These are phyloP conservation scores for Enteropsectra breve DNA, from an alignment of 371 early-diverging fungal genomes.

Conservation along the genomic window DNA sequence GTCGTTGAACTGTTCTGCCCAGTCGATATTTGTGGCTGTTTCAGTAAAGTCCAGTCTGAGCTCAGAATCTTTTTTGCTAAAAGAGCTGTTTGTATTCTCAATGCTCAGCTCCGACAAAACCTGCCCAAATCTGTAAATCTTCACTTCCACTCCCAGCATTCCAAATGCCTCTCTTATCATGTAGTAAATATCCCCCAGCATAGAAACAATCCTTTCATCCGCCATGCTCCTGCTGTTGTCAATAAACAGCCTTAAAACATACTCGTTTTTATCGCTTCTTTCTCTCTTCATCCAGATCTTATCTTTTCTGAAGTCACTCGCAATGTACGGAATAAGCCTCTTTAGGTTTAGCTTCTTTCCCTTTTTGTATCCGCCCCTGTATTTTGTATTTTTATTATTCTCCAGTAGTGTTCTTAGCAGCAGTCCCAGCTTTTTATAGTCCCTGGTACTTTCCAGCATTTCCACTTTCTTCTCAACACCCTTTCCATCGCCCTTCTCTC, in stretches of 20 bases:
- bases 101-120: constrained; percentile 4
- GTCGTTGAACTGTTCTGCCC: constrained; percentile 41
- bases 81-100: no score
- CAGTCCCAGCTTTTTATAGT: constrained; percentile 46
- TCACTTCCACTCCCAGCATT: constrained; percentile 49
- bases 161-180: constrained; percentile 38
- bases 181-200: constrained; percentile 26
- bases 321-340: constrained; percentile 94
- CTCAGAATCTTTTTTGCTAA: no score
- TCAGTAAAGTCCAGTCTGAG: constrained; percentile 48
- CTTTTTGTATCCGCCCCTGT: constrained; percentile 92
- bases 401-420: constrained; percentile 85
- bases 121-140: constrained; percentile 53
- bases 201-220: constrained; percentile 41
- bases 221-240: constrained; percentile 94
- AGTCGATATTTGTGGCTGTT: constrained; percentile 36
- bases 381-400: constrained; percentile 82
- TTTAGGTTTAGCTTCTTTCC: constrained; percentile 99
- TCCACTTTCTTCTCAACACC: background rate
- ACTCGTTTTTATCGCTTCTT: constrained; percentile 85
- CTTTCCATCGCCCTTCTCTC: constrained; percentile 30
- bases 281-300: constrained; percentile 97
- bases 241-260: constrained; percentile 89
- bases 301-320: constrained; percentile 91
- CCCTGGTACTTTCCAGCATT: background rate